phyloP scores from a whole-genome alignment of 345 rosid genomes.

The Ceriops tagal region DNA sequence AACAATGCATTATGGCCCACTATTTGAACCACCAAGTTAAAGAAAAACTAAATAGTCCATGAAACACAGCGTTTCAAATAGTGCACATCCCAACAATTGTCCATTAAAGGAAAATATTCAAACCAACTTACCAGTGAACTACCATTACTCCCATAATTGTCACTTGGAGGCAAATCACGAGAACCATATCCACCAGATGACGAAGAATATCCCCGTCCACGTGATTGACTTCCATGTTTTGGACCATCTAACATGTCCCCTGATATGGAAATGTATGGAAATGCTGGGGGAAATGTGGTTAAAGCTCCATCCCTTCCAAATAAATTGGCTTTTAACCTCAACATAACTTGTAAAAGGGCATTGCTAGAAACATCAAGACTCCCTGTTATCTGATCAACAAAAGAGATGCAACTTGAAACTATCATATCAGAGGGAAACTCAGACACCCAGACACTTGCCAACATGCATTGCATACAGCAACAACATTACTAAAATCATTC shows the following conservation, averaged over 20 bases:
- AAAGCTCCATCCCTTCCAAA: conserved; percentile 37
- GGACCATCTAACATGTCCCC: conserved; percentile 22
- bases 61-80: background rate
- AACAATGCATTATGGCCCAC: background rate
- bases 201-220: conserved; percentile 25
- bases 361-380: conserved; percentile 32
- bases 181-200: conserved; percentile 25
- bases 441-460: background rate
- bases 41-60: background rate
- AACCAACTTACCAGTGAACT: conserved; percentile 21
- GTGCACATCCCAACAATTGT: background rate
- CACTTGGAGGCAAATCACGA: conserved; percentile 15
- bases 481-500: background rate
- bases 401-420: background rate
- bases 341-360: conserved; percentile 30
- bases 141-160: conserved; percentile 20
- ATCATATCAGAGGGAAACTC: background rate
- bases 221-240: conserved; percentile 22
- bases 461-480: background rate
- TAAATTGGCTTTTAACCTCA: conserved; percentile 34
- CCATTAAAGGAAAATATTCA: background rate
- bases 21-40: background rate
- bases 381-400: conserved; percentile 29
- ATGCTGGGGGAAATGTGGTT: conserved; percentile 21
- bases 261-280: conserved; percentile 27